A percentile compares a stretch with the other conserved stretches of the same genome.
phyloP scores from a whole-genome alignment of 148 eudicot genomes.

The Salicornia ramosissima region DNA sequence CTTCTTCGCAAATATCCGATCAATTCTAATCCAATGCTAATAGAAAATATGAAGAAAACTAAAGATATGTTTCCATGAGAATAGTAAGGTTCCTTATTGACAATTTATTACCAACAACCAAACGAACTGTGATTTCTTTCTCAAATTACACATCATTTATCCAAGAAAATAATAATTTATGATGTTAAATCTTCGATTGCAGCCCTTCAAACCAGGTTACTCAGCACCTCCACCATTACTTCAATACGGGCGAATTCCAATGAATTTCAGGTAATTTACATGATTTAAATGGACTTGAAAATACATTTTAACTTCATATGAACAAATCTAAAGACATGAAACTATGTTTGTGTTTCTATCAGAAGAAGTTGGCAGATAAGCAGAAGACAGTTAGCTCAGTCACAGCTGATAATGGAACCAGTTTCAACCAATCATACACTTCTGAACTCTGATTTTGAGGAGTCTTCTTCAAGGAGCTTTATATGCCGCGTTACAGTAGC shows the following conservation, averaged over 20 bases:
- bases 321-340: background rate
- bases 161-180: background rate
- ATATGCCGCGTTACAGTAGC: conserved; percentile 54
- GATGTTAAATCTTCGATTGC: conserved; percentile 22
- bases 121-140: no score
- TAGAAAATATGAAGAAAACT: no score
- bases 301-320: background rate
- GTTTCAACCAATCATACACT: conserved; percentile 50
- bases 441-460: conserved; percentile 42
- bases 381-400: conserved; percentile 51
- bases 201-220: conserved; percentile 82
- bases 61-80: no score
- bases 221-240: conserved; percentile 88
- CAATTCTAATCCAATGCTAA: no score
- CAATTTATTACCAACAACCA: no score
- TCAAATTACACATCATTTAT: background rate
- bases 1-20: no score
- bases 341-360: conserved; percentile 12
- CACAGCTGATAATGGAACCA: conserved; percentile 43
- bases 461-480: conserved; percentile 61
- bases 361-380: conserved; percentile 76
- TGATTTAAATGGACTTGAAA: background rate
- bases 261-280: conserved; percentile 56
- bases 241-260: conserved; percentile 52
- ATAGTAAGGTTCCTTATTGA: no score